Percentiles rank a stretch among this genome's conserved stretches.
Conservation (phyloP, 768 basidiomycete genomes). For the Lactarius deliciosus region DNA sequence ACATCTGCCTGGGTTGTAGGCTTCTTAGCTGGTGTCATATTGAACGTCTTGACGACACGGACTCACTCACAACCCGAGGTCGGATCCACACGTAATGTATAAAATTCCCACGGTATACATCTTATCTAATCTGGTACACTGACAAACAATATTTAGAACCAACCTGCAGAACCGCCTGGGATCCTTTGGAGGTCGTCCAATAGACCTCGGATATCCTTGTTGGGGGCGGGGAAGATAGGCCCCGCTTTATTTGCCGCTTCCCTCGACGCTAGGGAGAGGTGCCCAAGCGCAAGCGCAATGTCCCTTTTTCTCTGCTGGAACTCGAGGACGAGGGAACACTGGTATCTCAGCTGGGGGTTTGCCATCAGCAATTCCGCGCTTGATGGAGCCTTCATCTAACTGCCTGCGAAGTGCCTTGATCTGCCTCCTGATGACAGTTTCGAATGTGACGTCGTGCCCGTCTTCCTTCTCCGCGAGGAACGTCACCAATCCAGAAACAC, state of each 20-base stretch:
- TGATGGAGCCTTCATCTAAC: conserved; percentile 49
- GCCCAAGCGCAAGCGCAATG: conserved; percentile 4
- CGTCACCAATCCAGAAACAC: conserved; percentile 68
- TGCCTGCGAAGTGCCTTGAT: conserved; percentile 65
- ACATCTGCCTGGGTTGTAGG: conserved; percentile 14
- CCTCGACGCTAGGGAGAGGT: conserved; percentile 7
- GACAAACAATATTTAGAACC: neutral
- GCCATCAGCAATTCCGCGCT: neutral
- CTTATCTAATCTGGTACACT: neutral
- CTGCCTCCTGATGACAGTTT: conserved; percentile 50
- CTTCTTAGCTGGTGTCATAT: conserved; percentile 30
- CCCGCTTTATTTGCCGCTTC: neutral
- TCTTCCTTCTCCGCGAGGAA: conserved; percentile 52
- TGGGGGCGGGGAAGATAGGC: conserved; percentile 13
- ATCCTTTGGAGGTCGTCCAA: neutral
- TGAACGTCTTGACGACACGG: neutral
- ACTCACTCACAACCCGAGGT: neutral
- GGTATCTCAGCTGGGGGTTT: neutral
- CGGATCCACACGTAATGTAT: neutral
- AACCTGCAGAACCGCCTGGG: neutral
- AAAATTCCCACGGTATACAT: neutral
- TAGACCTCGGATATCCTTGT: conserved; percentile 9
- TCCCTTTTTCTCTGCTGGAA: conserved; percentile 6
- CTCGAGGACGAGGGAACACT: neutral
- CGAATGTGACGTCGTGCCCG: conserved; percentile 52